Base-by-base conservation (phyloP, 345 rosid species). In the Microthlaspi erraticum region DNA sequence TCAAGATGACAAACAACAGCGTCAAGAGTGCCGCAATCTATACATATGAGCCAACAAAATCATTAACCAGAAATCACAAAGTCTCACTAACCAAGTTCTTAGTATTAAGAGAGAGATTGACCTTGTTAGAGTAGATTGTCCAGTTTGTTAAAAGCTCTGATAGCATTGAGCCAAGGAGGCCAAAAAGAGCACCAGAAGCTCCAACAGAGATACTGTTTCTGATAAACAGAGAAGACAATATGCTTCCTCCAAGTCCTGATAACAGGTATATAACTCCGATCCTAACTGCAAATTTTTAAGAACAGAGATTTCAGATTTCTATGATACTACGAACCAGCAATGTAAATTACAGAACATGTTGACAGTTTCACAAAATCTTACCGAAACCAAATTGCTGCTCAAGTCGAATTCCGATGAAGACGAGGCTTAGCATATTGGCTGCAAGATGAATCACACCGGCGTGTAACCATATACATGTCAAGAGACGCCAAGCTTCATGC, bases 371-470 rank as follows among this genome's bases (percentile, higher is more conserved):
- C 23, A 20, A 20, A 20, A 20, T 20, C 23, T 20, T 20, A 93
- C 98, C 91, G 29, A 89, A 94, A 36, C 99, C 99, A 58, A 91
- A 94, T 50, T 94, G 95, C 75, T 91, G 96, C 71, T 93, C 97
- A 9, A 93, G 98, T 46, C 97, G 96, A 60, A 91, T 79, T 36
- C 98, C 98, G 3, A 91, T 88, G 75, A 94, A 88, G 42, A 88
- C 49, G 39, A 94, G 85, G 76, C 96, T 85, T 62, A 94, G 17
- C 97, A 91, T 88, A 82, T 91, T 94, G 18, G 82, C 82, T 2
- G 82, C 83, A 44, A 94, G 80, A 84, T 94, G 99, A 60, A 91
- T 77, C 52, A 94, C 67, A 36, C 99, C 99, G 0, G 96, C 99
- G 34, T 94, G 99, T 67, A 94, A 79, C 99, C 99, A 94, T 77